phyloP scores from a whole-genome alignment of 345 rosid genomes.

The Euphorbia tirucalli region DNA sequence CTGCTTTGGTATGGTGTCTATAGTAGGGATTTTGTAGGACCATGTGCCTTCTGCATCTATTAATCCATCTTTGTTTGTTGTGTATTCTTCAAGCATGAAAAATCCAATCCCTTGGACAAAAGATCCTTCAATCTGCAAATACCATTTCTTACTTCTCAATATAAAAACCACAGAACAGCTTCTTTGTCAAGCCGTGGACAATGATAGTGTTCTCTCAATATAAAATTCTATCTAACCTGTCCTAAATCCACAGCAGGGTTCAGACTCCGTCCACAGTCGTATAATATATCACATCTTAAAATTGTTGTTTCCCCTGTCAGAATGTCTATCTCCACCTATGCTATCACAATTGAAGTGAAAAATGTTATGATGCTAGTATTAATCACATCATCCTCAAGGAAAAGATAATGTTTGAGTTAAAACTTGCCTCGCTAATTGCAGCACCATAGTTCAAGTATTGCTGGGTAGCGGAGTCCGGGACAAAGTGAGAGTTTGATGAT shows the following conservation, averaged over 20 bases:
- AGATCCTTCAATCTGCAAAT: conserved; percentile 79
- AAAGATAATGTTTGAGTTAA: neutral
- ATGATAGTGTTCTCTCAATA: neutral
- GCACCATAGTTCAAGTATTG: conserved; percentile 83
- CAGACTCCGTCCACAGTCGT: conserved; percentile 95
- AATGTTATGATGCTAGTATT: neutral
- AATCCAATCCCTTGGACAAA: conserved; percentile 92
- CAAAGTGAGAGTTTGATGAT: conserved; percentile 50
- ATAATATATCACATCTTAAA: conserved; percentile 73
- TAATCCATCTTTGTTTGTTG: conserved; percentile 66
- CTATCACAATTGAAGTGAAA: no score
- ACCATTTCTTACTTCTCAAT: neutral
- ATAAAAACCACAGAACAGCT: no score
- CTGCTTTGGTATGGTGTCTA: conserved; percentile 74
- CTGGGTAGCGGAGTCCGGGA: conserved; percentile 50
- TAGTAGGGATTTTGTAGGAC: conserved; percentile 84
- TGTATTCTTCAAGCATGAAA: conserved; percentile 87
- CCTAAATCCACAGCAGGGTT: no score
- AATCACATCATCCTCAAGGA: neutral
- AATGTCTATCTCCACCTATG: conserved; percentile 84
- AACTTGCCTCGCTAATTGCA: conserved; percentile 89
- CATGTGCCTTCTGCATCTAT: conserved; percentile 70
- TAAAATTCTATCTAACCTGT: conserved; percentile 50
- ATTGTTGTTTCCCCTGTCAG: conserved; percentile 69
- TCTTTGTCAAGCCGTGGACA: neutral